Evolutionary conservation across 345 rosid genomes (phyloP), one percentile per base, ranked within the genome.

Genomic region (Passiflora organensis): DNA sequence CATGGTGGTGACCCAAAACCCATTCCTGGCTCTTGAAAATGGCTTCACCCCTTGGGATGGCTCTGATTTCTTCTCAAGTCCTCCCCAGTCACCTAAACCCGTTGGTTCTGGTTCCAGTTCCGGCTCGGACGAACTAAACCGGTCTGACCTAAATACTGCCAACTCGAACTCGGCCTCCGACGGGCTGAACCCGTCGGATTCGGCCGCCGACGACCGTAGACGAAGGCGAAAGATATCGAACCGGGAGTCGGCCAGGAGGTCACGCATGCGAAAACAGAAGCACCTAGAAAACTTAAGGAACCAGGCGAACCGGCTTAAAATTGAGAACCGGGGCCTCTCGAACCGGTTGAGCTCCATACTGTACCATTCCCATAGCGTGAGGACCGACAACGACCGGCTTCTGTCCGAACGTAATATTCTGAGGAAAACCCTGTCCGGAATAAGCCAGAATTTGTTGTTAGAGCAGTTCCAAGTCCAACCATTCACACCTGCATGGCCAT

Each of bases 241-340:
- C 83, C 82, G 96, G 59, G 91, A 91, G 57, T 87, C 97, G 8
- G 96, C 97, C 10, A 73, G 85, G 77, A 72, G 95, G 64, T 87
- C 96, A 0, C 73, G 96, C 64, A 76, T 82, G 85, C 81, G 95
- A 58, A 85, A 85, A 51, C 91, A 85, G 65, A 82, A 62, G 76
- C 89, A 85, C 65, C 58, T 79, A 60, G 90, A 87, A 59, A 82
- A 80, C 73, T 57, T 91, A 66, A 73, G 84, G 72, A 79, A 75
- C 64, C 84, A 82, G 72, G 73, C 61, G 77, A 83, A 71, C 80
- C 83, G 76, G 65, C 77, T 91, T 17, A 71, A 71, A 65, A 20
- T 68, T 24, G 83, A 81, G 77, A 91, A 85, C 78, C 78, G 79
- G 32, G 91, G 87, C 43, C 65, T 91, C 23, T 19, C 52, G 32